Percentiles rank a stretch among this genome's conserved stretches.
These are phyloP conservation scores for Digitaria exilis DNA, from an alignment of 202 grass and related monocot species.

Conservation along the genomic window DNA sequence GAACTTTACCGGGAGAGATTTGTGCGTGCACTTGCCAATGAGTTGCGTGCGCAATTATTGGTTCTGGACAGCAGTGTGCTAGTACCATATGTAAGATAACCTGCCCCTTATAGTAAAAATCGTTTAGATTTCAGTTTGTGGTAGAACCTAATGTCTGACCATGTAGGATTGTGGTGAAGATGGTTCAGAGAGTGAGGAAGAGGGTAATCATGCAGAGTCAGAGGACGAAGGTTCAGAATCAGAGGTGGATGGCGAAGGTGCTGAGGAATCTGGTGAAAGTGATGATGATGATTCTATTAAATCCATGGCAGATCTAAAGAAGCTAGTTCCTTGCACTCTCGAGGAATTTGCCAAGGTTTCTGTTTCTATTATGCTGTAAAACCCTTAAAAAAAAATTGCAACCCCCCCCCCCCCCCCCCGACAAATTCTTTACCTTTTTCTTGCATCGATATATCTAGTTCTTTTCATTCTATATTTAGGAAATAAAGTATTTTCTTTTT, in stretches of 20 bases:
- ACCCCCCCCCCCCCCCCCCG: too few species aligned
- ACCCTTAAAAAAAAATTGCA: slow-evolving; percentile 3
- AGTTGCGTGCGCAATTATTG: slow-evolving; percentile 68
- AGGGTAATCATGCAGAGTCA: slow-evolving; percentile 57
- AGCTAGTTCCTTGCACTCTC: slow-evolving; percentile 48
- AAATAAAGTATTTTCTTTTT: neutral
- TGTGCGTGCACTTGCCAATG: slow-evolving; percentile 75
- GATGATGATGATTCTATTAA: slow-evolving; percentile 53
- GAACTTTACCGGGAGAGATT: slow-evolving; percentile 85
- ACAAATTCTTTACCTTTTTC: neutral
- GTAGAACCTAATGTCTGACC: slow-evolving; percentile 41
- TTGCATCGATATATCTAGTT: slow-evolving; percentile 5
- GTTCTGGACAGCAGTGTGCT: slow-evolving; percentile 93
- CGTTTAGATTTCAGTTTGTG: neutral
- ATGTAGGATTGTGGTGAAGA: slow-evolving; percentile 75
- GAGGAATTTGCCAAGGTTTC: slow-evolving; percentile 69
- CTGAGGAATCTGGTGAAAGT: slow-evolving; percentile 73
- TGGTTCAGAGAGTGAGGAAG: slow-evolving; percentile 67
- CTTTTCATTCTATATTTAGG: neutral
- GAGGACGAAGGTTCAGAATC: slow-evolving; percentile 73
- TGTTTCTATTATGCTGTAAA: slow-evolving; percentile 32
- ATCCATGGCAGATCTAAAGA: slow-evolving; percentile 45
- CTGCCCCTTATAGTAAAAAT: neutral
- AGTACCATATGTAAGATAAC: slow-evolving; percentile 76
- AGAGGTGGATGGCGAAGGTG: slow-evolving; percentile 59